Percentiles rank a stretch among this genome's conserved stretches.
Conservation (phyloP, 306 rosid genomes). For the Rosa rugosa region DNA sequence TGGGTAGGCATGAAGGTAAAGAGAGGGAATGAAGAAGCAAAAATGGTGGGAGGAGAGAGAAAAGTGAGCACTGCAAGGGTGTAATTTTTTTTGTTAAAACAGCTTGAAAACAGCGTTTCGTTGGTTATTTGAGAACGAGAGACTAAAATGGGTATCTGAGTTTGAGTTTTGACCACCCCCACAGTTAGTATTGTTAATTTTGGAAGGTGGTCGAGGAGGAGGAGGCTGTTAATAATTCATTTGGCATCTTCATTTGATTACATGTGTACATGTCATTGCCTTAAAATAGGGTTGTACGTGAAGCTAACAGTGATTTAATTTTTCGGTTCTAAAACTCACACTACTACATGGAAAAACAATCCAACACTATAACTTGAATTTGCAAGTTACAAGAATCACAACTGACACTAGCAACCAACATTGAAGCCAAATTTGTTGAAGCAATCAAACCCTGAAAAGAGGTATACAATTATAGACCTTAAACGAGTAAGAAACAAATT, state of each 20-base stretch:
- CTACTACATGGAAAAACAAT: neutral
- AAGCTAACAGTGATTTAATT: neutral
- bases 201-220: constrained; percentile 4
- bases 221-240: neutral
- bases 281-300: neutral
- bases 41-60: constrained; percentile 29
- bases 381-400: neutral
- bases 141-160: neutral
- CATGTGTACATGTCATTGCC: neutral
- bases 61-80: constrained; percentile 25
- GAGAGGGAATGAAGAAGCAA: constrained; percentile 12
- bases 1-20: neutral
- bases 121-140: constrained; percentile 6
- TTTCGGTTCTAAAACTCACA: neutral
- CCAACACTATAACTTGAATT: neutral
- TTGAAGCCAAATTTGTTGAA: neutral
- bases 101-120: neutral
- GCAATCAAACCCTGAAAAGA: neutral
- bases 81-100: neutral
- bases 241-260: neutral
- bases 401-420: neutral
- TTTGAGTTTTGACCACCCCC: constrained; percentile 6
- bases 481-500: neutral
- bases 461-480: neutral
- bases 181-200: constrained; percentile 9